Evolutionary conservation across 1,139 yeast genomes (phyloP), one percentile per base, ranked within the genome.

Genomic region (Blastobotrys apis): DNA sequence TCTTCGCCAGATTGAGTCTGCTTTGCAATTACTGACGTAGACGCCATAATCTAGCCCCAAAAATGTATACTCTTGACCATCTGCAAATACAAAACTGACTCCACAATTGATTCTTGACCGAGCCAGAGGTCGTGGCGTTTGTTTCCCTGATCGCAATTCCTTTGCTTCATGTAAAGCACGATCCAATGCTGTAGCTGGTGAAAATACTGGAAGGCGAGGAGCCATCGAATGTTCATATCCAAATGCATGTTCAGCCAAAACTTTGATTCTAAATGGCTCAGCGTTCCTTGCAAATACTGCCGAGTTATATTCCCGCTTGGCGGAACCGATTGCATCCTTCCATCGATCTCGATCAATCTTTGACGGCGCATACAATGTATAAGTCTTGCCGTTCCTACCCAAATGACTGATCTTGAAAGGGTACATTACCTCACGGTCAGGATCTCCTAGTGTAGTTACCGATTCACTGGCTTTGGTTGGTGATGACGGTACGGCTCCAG

Each of bases 141-240:
- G 39, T 34, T 39, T 39, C 3, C 33, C 22, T 31, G 45, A 37
- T 15, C 51, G 53, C 10, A 52, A 45, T 15, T 17, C 51, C 43
- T 38, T 56, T 36, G 61, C 58, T 25, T 55, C 56, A 22, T 60
- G 59, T 30, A 75, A 58, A 3, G 80, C 77, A 4, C 71, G 62
- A 50, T 80, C 81, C 19, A 84, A 62, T 1, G 82, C 84, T 26
- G 86, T 85, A 15, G 76, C 74, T n/a, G 77, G 73, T 0, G 81
- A 74, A 45, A 79, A 74, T 1, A 81, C 68, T 2, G 84, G 88
- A 36, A 84, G 60, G 51, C 77, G 79, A 0, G 84, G 76, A n/a
- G 73, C 69, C 41, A 71, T 74, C 8, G 70, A 64, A 5, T 69
- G 72, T 17, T 80, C 84, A 59, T 83, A 84, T 1, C 80, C 83